Evolutionary conservation across 176 grass and related monocot species (phyloP).

Genomic region (Zizania latifolia): DNA sequence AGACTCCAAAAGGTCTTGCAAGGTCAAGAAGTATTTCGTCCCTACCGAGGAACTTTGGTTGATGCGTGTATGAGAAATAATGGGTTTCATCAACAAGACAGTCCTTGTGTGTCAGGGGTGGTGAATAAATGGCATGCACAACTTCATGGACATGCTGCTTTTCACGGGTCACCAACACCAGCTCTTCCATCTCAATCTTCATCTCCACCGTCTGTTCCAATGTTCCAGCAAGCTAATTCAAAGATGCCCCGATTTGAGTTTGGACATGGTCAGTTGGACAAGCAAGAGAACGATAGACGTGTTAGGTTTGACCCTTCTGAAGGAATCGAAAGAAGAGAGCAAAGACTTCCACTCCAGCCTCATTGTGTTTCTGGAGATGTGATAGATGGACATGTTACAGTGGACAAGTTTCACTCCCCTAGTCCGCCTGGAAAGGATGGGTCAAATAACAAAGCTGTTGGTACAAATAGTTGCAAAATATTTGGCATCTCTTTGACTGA

Average conservation of each 20-base stretch:
- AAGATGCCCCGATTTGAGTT: constrained; percentile 25
- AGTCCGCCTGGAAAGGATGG: constrained; percentile 4
- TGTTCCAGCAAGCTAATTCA: constrained; percentile 50
- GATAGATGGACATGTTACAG: not conserved
- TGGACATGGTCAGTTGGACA: constrained; percentile 21
- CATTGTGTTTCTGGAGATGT: constrained; percentile 13
- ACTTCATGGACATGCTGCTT: constrained; percentile 21
- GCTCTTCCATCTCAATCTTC: constrained; percentile 34
- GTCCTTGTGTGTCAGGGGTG: constrained; percentile 9
- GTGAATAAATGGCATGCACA: constrained; percentile 43
- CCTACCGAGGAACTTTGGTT: constrained; percentile 36
- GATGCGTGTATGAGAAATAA: constrained; percentile 32
- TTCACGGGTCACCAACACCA: constrained; percentile 10
- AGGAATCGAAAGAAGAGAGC: constrained; percentile 11
- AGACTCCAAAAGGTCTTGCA: constrained; percentile 99
- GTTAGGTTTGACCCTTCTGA: constrained; percentile 7
- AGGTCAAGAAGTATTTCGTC: constrained; percentile 96
- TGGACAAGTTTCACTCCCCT: constrained; percentile 16
- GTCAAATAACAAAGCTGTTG: constrained; percentile 14
- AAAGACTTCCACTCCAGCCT: not conserved
- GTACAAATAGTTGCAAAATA: constrained; percentile 49
- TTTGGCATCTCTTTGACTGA: constrained; percentile 68
- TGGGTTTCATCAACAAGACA: constrained; percentile 37
- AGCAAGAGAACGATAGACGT: not conserved
- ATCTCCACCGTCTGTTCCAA: constrained; percentile 48